Percentiles rank a stretch among this genome's conserved stretches.
phyloP scores from a whole-genome alignment of 2,329 filamentous ascomycete species.

The Chalaropsis ovoidea region DNA sequence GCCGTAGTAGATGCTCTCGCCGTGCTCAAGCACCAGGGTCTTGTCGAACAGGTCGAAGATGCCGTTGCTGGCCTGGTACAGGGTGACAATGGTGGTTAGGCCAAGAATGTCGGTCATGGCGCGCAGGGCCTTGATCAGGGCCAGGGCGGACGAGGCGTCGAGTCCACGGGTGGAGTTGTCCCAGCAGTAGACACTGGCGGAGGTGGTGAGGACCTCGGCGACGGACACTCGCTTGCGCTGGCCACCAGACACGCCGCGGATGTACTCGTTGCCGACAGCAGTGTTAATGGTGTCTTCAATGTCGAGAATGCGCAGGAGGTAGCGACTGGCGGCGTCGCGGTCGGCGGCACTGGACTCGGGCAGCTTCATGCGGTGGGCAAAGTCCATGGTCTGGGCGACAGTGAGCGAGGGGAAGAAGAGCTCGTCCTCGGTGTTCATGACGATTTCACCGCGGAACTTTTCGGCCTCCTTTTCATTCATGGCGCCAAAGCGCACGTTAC shows the following conservation, averaged over 20 bases:
- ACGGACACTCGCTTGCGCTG: conserved; percentile 60
- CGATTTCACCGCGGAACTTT: conserved; percentile 47
- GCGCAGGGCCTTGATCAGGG: conserved; percentile 62
- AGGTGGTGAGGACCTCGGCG: conserved; percentile 49
- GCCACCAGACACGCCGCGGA: conserved; percentile 64
- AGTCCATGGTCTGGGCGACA: conserved; percentile 59
- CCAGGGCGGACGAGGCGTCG: conserved; percentile 64
- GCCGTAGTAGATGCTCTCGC: conserved; percentile 54
- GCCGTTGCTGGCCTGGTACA: conserved; percentile 59
- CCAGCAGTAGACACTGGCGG: conserved; percentile 52
- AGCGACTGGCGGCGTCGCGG: conserved; percentile 40
- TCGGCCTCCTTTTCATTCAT: conserved; percentile 41
- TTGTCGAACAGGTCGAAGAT: conserved; percentile 57
- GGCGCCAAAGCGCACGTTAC: conserved; percentile 48
- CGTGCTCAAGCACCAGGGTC: conserved; percentile 48
- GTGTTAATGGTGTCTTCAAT: conserved; percentile 65
- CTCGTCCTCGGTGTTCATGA: conserved; percentile 63
- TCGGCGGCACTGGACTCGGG: conserved; percentile 40
- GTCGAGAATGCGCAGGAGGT: conserved; percentile 51
- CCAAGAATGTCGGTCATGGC: conserved; percentile 57
- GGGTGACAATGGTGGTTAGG: conserved; percentile 58
- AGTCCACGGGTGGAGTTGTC: conserved; percentile 65
- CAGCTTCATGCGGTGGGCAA: conserved; percentile 54
- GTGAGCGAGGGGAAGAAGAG: conserved; percentile 56
- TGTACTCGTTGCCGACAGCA: conserved; percentile 62